These are phyloP conservation scores for Bjerkandera adusta DNA, from an alignment of 1,284 basidiomycete species.

Conservation along the genomic window DNA sequence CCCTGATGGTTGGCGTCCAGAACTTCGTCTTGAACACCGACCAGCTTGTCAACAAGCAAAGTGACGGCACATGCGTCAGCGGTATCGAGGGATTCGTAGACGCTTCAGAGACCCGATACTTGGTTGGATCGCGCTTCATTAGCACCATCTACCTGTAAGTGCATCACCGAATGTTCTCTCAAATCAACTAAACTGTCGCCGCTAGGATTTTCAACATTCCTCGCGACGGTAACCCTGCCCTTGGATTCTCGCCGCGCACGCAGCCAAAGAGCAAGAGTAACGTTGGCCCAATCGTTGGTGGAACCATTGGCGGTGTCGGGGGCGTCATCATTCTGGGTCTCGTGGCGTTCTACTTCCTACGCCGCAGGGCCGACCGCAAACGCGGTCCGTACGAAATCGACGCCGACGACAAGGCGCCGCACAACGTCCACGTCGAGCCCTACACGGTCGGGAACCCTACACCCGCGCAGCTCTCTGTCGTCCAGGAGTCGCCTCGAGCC, in stretches of 20 bases:
- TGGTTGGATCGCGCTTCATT: slow-evolving; percentile 30
- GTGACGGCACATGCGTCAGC: slow-evolving; percentile 33
- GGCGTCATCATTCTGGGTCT: slow-evolving; percentile 1
- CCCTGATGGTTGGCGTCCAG: slow-evolving; percentile 31
- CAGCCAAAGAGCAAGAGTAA: background rate
- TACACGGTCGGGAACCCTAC: slow-evolving; percentile 7
- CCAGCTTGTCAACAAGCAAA: slow-evolving; percentile 29
- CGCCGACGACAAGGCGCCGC: slow-evolving; percentile 5
- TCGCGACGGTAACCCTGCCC: background rate
- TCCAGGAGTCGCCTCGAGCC: background rate
- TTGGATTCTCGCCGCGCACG: slow-evolving; percentile 3
- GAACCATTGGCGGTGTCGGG: slow-evolving; percentile 5
- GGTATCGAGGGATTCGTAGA: slow-evolving; percentile 37
- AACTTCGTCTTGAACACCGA: slow-evolving; percentile 34
- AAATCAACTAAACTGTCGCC: too few relatives aligned
- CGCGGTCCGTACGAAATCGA: slow-evolving; percentile 8
- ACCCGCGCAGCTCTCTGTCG: slow-evolving; percentile 1
- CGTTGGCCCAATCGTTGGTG: slow-evolving; percentile 9
- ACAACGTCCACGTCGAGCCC: slow-evolving; percentile 6
- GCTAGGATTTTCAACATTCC: slow-evolving; percentile 8
- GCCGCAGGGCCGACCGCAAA: slow-evolving; percentile 4
- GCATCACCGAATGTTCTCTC: background rate
- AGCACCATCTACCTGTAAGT: slow-evolving; percentile 7
- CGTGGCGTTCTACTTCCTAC: slow-evolving; percentile 4
- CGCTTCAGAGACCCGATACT: slow-evolving; percentile 28